Base-by-base conservation (phyloP, 371 early-diverging fungal species). In the Mucor circinelloides region DNA sequence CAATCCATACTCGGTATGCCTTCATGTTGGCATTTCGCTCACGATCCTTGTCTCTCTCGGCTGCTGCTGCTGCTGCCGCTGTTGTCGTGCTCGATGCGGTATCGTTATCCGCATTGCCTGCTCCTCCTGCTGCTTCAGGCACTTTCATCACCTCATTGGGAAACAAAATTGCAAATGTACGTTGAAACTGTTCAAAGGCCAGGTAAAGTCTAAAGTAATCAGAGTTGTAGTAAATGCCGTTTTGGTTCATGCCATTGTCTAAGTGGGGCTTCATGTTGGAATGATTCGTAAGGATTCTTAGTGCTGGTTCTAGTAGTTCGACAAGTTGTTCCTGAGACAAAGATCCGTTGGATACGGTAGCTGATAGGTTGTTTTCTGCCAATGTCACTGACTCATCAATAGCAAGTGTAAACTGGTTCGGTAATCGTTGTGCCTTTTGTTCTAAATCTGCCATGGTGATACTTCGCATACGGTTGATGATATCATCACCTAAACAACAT, bases 231-330 rank as follows among this genome's bases (percentile, higher is more conserved):
- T 83, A 77, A 13, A 83, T 83, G 38, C 83, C 83, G 36, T 83
- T 83, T 54, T 83, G 83, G 48, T 83, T 83, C 83, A 81, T 80
- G 31, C 83, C 83, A 32, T 83, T 83, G 21, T 81, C 81, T 10
- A 77, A 59, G 69, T 83, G 83, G 5, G 83, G 83, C 28, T 83
- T 83, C 78, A 79, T 79, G 28, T 81, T 83, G 13, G 81, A 75
- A 34, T 79, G 80, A 13, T 63, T 60, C 8, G 76, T 77, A 3
- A 83, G 67, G 10, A 79, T 74, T n/a, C 70, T 66, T 15, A 81
- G 54, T 27, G 79, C 57, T 6, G 81, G 81, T 40, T 70, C 73
- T 0, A 83, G 23, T 13, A 71, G 60, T 27, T 75, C 70, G 3
- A 70, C 70, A 17, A 70, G 71, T 62, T 79, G 68, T 40, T 81